Evolutionary conservation across 805 yeast species (phyloP).

Genomic region (Ogataea neopini): DNA sequence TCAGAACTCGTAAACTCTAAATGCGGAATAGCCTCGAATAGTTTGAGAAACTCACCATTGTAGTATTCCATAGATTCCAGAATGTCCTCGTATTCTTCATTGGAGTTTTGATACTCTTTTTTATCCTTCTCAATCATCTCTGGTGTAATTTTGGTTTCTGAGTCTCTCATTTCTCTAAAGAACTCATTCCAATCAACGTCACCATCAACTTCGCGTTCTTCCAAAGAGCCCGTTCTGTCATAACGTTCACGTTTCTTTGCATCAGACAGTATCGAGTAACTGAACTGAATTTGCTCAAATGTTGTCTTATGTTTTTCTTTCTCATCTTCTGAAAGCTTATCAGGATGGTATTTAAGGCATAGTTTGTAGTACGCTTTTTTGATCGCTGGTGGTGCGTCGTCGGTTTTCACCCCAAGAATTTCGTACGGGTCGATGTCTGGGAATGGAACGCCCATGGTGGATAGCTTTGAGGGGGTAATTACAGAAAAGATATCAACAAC

Average conservation of each 20-base stretch:
- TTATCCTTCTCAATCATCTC: conserved; percentile 72
- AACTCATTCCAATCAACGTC: conserved; percentile 60
- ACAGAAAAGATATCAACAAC: neutral
- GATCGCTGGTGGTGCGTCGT: conserved; percentile 52
- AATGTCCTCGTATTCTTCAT: conserved; percentile 65
- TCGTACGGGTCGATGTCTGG: conserved; percentile 66
- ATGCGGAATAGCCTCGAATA: conserved; percentile 80
- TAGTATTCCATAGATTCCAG: conserved; percentile 51
- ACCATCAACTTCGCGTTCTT: conserved; percentile 41
- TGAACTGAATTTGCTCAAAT: conserved; percentile 74
- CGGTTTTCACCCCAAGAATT: conserved; percentile 42
- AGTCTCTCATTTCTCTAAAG: conserved; percentile 46
- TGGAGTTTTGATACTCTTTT: conserved; percentile 58
- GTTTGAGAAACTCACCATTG: conserved; percentile 62
- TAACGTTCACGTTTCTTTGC: conserved; percentile 52
- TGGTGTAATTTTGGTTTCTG: conserved; percentile 49
- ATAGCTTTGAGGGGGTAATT: neutral
- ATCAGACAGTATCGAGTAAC: conserved; percentile 70
- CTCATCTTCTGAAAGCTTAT: conserved; percentile 46
- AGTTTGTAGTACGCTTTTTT: conserved; percentile 66
- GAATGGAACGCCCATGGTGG: conserved; percentile 40
- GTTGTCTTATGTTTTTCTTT: conserved; percentile 35
- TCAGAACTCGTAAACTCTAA: conserved; percentile 59
- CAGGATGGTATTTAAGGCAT: conserved; percentile 72
- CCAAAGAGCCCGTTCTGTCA: conserved; percentile 70